phyloP scores from a whole-genome alignment of 1,284 basidiomycete genomes.

The Leccinum ponderosum region DNA sequence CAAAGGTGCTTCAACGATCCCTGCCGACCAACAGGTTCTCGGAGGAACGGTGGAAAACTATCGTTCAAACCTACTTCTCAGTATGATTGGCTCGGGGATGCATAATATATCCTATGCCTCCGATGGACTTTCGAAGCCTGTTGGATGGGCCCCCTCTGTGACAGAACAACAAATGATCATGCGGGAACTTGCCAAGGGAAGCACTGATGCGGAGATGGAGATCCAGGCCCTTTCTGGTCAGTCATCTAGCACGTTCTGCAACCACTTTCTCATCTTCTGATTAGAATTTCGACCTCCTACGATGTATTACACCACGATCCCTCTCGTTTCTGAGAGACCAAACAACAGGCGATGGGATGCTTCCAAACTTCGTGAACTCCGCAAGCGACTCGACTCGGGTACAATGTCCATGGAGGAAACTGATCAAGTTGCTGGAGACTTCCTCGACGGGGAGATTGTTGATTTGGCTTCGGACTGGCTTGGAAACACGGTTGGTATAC shows the following conservation, averaged over 20 bases:
- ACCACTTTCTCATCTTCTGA: conserved; percentile 9
- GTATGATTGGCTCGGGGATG: conserved; percentile 85
- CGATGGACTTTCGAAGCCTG: conserved; percentile 57
- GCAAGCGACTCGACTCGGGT: conserved; percentile 81
- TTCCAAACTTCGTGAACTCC: conserved; percentile 90
- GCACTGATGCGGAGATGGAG: conserved; percentile 77
- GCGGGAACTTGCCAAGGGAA: conserved; percentile 84
- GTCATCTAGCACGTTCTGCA: conserved; percentile 29
- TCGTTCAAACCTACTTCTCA: conserved; percentile 86
- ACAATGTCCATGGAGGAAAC: conserved; percentile 85
- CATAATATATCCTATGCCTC: conserved; percentile 58
- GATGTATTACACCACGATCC: conserved; percentile 94
- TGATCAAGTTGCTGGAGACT: conserved; percentile 86
- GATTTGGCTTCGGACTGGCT: conserved; percentile 98
- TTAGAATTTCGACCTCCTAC: conserved; percentile 83
- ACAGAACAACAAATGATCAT: conserved; percentile 96
- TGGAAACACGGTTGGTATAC: conserved; percentile 84
- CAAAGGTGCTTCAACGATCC: conserved; percentile 84
- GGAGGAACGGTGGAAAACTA: conserved; percentile 93
- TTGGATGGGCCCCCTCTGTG: conserved; percentile 66
- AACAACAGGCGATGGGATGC: conserved; percentile 91
- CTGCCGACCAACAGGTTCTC: conserved; percentile 89
- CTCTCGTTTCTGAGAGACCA: conserved; percentile 79
- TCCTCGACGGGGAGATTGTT: conserved; percentile 89
- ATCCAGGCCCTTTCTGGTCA: conserved; percentile 81